phyloP scores from a whole-genome alignment of 2,329 filamentous ascomycete genomes.

The Sarocladium kiliense region DNA sequence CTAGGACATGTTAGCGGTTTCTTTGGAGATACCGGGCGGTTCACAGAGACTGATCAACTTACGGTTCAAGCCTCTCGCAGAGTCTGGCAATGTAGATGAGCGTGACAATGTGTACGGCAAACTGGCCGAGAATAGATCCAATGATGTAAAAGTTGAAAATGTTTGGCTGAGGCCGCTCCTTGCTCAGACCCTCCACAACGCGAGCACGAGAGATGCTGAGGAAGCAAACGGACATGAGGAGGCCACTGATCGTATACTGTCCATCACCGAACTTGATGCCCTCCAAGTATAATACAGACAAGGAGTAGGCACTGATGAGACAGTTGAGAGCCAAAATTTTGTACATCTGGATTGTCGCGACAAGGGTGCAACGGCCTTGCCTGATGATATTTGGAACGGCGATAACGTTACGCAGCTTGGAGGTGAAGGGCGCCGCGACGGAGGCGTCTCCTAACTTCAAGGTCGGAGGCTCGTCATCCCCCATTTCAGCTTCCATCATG shows the following conservation, averaged over 20 bases:
- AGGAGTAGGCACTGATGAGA: slow-evolving; percentile 93
- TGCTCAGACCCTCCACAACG: slow-evolving; percentile 90
- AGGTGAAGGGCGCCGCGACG: slow-evolving; percentile 94
- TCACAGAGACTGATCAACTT: slow-evolving; percentile 34
- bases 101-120: slow-evolving; percentile 90
- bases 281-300: slow-evolving; percentile 93
- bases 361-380: slow-evolving; percentile 93
- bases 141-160: slow-evolving; percentile 99
- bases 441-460: slow-evolving; percentile 97
- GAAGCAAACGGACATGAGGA: slow-evolving; percentile 99
- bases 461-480: slow-evolving; percentile 85
- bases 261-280: slow-evolving; percentile 99
- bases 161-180: slow-evolving; percentile 95
- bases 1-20: slow-evolving; percentile 27
- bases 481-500: slow-evolving; percentile 87
- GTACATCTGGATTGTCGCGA: slow-evolving; percentile 99
- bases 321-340: slow-evolving; percentile 98
- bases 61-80: slow-evolving; percentile 82
- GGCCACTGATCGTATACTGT: slow-evolving; percentile 96
- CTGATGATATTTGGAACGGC: slow-evolving; percentile 98
- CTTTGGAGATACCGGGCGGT: slow-evolving; percentile 6
- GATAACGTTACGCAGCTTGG: slow-evolving; percentile 93
- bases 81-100: slow-evolving; percentile 90
- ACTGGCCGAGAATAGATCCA: slow-evolving; percentile 93
- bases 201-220: slow-evolving; percentile 96